Percentiles rank a stretch among this genome's conserved stretches.
phyloP scores from a whole-genome alignment of 1,139 yeast genomes.

The Kodamaea anthophila region DNA sequence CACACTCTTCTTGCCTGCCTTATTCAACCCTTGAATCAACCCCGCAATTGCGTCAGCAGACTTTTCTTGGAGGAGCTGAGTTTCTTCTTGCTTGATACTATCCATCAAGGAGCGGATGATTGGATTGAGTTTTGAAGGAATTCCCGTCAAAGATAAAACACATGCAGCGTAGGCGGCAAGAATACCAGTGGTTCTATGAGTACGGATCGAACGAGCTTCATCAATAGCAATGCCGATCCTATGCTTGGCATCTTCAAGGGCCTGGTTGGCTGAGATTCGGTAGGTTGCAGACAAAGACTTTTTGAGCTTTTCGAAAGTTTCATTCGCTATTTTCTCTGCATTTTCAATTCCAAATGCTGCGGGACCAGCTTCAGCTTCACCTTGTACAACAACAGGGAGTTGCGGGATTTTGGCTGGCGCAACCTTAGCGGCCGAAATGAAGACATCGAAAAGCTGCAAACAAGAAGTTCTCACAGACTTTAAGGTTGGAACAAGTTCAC shows the following conservation, averaged over 20 bases:
- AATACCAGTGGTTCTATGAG: slow-evolving; percentile 56
- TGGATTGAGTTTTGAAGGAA: slow-evolving; percentile 86
- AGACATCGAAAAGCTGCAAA: slow-evolving; percentile 71
- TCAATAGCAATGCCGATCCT: slow-evolving; percentile 61
- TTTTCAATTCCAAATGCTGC: slow-evolving; percentile 79
- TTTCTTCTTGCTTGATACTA: slow-evolving; percentile 73
- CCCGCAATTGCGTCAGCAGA: slow-evolving; percentile 66
- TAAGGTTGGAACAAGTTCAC: slow-evolving; percentile 83
- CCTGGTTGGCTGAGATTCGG: slow-evolving; percentile 65
- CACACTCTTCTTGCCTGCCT: slow-evolving; percentile 58
- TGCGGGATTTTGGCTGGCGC: slow-evolving; percentile 75
- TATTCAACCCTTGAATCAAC: slow-evolving; percentile 54
- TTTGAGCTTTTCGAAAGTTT: slow-evolving; percentile 60
- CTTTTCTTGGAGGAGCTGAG: slow-evolving; percentile 58
- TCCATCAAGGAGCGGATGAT: slow-evolving; percentile 90
- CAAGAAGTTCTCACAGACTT: slow-evolving; percentile 86
- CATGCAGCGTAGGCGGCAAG: slow-evolving; percentile 76
- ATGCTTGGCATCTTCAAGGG: slow-evolving; percentile 74
- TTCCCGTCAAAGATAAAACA: slow-evolving; percentile 50
- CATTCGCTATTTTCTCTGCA: slow-evolving; percentile 66
- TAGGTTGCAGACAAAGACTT: slow-evolving; percentile 63
- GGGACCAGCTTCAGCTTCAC: slow-evolving; percentile 92
- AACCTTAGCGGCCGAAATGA: slow-evolving; percentile 69
- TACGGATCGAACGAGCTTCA: slow-evolving; percentile 56
- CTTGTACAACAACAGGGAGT: slow-evolving; percentile 84